phyloP scores from a whole-genome alignment of 176 grass and related monocot species.

The Aegilops tauschii region DNA sequence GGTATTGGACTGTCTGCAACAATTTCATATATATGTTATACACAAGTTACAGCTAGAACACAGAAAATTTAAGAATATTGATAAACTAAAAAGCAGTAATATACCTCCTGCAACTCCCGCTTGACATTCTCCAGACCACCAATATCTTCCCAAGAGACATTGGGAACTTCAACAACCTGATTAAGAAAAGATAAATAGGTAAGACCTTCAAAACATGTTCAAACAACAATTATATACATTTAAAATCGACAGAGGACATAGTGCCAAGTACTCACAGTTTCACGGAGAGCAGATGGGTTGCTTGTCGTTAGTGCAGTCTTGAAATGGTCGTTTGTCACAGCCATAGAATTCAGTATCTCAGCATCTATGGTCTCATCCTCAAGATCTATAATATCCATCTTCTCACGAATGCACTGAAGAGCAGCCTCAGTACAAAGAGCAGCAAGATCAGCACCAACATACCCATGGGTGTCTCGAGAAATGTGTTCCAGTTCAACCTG shows the following conservation, averaged over 20 bases:
- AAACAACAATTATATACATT: background rate
- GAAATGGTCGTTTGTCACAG: constrained; percentile 88
- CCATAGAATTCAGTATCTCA: constrained; percentile 91
- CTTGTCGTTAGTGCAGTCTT: constrained; percentile 83
- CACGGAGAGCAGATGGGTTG: constrained; percentile 80
- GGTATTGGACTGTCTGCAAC: constrained; percentile 84
- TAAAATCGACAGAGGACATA: background rate
- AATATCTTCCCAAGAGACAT: constrained; percentile 63
- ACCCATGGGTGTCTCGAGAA: constrained; percentile 77
- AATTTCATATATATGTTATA: constrained; percentile 1
- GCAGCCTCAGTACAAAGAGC: constrained; percentile 91
- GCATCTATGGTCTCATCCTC: constrained; percentile 95
- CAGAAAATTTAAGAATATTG: background rate
- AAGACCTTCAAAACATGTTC: constrained; percentile 10
- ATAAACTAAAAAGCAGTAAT: background rate
- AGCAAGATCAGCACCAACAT: constrained; percentile 85
- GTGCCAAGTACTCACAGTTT: constrained; percentile 53
- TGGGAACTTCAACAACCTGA: constrained; percentile 72
- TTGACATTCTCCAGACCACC: constrained; percentile 76
- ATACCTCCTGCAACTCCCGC: constrained; percentile 72
- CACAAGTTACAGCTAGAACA: background rate
- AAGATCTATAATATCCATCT: constrained; percentile 92
- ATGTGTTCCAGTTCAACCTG: constrained; percentile 86
- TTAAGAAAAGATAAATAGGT: background rate
- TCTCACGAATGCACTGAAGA: constrained; percentile 88